Evolutionary conservation across 2,329 filamentous ascomycete species (phyloP).

Genomic region (Colletotrichum eremochloae): DNA sequence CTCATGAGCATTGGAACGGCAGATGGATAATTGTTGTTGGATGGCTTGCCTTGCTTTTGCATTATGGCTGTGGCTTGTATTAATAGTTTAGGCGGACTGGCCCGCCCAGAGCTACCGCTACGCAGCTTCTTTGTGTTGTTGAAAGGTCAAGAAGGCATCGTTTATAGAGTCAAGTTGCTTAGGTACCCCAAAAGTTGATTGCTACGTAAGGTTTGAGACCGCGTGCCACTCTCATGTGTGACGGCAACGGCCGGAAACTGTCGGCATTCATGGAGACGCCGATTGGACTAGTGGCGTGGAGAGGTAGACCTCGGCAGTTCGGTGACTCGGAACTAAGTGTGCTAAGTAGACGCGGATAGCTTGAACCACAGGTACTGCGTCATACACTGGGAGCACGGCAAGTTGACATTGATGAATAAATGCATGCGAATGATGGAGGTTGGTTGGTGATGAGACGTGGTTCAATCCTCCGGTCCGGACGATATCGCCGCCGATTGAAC

Average conservation of each 20-base stretch:
- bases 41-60: constrained; percentile 32
- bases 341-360: neutral
- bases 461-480: neutral
- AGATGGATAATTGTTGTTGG: constrained; percentile 35
- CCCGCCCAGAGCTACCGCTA: neutral
- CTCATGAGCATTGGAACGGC: neutral
- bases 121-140: constrained; percentile 19
- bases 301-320: constrained; percentile 38
- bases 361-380: constrained; percentile 10
- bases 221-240: neutral
- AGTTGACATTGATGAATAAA: neutral
- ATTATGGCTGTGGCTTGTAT: constrained; percentile 28
- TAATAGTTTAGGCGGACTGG: neutral
- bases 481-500: neutral
- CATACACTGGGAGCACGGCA: constrained; percentile 2
- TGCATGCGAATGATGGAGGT: neutral
- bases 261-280: constrained; percentile 29
- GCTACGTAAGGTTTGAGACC: constrained; percentile 2
- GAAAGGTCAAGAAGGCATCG: neutral
- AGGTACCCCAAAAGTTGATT: constrained; percentile 37
- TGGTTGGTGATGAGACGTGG: neutral
- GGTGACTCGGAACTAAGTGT: constrained; percentile 27
- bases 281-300: constrained; percentile 26
- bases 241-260: constrained; percentile 31
- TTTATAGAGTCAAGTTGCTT: constrained; percentile 32